Percentiles rank a stretch among this genome's conserved stretches.
Evolutionary conservation across 1,284 basidiomycete species (phyloP).

Genomic region (Melampsora americana): DNA sequence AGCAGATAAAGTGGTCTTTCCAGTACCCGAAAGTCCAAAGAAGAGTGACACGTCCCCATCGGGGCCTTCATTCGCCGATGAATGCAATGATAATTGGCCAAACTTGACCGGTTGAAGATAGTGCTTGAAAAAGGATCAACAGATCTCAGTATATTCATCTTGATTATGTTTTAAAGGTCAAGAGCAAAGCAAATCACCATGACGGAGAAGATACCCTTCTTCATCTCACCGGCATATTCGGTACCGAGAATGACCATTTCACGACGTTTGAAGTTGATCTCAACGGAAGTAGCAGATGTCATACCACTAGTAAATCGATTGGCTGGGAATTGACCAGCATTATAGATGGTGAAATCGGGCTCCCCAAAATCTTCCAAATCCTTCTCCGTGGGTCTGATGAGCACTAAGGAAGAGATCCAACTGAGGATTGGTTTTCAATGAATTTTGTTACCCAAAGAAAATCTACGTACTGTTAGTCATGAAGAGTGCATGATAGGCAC

Average conservation of each 20-base stretch:
- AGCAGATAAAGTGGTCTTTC: slow-evolving; percentile 94
- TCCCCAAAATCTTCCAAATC: slow-evolving; percentile 94
- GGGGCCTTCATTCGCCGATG: slow-evolving; percentile 95
- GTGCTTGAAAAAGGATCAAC: slow-evolving; percentile 62
- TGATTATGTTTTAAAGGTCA: slow-evolving; percentile 6
- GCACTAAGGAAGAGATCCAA: slow-evolving; percentile 63
- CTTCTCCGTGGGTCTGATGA: slow-evolving; percentile 93
- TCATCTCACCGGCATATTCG: slow-evolving; percentile 99
- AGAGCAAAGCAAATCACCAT: slow-evolving; percentile 64
- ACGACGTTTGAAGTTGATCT: slow-evolving; percentile 99
- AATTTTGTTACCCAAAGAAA: slow-evolving; percentile 17
- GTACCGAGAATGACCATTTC: slow-evolving; percentile 99
- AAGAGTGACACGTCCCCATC: slow-evolving; percentile 93
- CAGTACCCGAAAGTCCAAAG: slow-evolving; percentile 97
- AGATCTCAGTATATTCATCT: slow-evolving; percentile 1
- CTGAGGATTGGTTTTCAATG: slow-evolving; percentile 37
- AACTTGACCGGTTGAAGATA: slow-evolving; percentile 99
- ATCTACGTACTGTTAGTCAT: slow-evolving; percentile 70
- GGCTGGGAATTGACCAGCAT: slow-evolving; percentile 99
- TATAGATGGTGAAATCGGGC: slow-evolving; percentile 99
- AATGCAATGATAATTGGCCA: slow-evolving; percentile 95
- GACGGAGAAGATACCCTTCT: slow-evolving; percentile 99
- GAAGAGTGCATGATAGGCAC: slow-evolving; percentile 98
- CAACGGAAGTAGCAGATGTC: slow-evolving; percentile 97
- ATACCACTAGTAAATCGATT: slow-evolving; percentile 99